Conservation (phyloP, 805 yeast species). For the Isabelozyma pseudorhagii region DNA sequence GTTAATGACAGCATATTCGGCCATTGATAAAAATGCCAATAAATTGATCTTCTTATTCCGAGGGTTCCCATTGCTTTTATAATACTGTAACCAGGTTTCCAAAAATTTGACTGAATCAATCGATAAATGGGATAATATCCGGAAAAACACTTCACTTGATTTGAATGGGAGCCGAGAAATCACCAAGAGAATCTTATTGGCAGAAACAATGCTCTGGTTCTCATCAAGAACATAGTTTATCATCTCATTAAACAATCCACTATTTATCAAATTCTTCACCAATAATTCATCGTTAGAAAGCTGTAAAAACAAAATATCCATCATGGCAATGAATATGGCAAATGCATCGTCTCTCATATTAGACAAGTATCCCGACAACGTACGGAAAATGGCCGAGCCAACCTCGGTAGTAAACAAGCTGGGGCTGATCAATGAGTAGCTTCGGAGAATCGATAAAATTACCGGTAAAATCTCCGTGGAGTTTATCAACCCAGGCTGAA, state of each 20-base stretch:
- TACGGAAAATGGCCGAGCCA: conserved; percentile 42
- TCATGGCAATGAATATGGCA: conserved; percentile 48
- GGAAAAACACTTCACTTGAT: conserved; percentile 32
- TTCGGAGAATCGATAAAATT: conserved; percentile 57
- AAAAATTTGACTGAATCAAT: conserved; percentile 22
- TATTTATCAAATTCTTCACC: conserved; percentile 30
- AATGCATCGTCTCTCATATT: conserved; percentile 71
- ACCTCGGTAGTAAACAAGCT: conserved; percentile 32
- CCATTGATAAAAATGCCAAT: conserved; percentile 56
- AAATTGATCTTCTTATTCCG: conserved; percentile 67
- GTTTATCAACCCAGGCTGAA: conserved; percentile 57
- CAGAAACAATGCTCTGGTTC: conserved; percentile 37
- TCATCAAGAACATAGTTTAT: conserved; percentile 40
- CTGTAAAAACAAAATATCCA: conserved; percentile 49
- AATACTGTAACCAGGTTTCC: conserved; percentile 37
- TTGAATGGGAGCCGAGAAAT: conserved; percentile 34
- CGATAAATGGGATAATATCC: conserved; percentile 26
- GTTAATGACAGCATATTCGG: conserved; percentile 30
- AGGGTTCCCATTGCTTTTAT: conserved; percentile 64
- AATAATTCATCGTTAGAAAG: conserved; percentile 20
- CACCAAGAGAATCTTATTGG: conserved; percentile 35
- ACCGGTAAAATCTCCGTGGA: conserved; percentile 75
- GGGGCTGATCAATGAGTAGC: conserved; percentile 55
- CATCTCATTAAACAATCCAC: conserved; percentile 46
- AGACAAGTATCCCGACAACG: conserved; percentile 51